Percentiles rank a stretch among this genome's conserved stretches.
Conservation (phyloP, 164 flowering plant species). For the Protea cynaroides region DNA sequence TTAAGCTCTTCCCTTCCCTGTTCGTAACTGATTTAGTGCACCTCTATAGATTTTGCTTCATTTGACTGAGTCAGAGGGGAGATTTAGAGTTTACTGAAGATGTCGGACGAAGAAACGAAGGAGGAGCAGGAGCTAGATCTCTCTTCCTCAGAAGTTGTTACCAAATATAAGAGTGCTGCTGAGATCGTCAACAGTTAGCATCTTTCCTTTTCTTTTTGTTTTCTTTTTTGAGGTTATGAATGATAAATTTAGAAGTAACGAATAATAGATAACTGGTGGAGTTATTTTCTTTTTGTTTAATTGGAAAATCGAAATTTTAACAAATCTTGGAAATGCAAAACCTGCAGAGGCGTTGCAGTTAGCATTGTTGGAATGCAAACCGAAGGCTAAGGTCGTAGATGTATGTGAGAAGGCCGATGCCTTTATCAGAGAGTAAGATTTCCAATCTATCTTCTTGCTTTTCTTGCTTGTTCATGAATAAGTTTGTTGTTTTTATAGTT, state of each 20-base stretch:
- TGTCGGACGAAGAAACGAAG: slow-evolving; percentile 81
- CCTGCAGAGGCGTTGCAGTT: slow-evolving; percentile 83
- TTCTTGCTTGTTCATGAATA: neutral
- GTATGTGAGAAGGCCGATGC: slow-evolving; percentile 86
- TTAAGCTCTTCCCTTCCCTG: neutral
- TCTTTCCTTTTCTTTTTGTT: slow-evolving; percentile 1
- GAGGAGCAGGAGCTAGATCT: slow-evolving; percentile 88
- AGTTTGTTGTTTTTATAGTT: too few relatives aligned
- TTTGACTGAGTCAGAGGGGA: neutral
- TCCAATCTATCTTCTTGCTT: neutral
- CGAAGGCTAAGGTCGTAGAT: slow-evolving; percentile 78
- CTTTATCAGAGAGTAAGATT: slow-evolving; percentile 68
- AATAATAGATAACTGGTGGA: too few relatives aligned
- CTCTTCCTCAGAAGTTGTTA: slow-evolving; percentile 71
- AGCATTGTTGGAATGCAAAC: slow-evolving; percentile 74
- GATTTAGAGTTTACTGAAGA: slow-evolving; percentile 15
- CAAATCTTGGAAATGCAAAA: neutral
- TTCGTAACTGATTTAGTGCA: neutral
- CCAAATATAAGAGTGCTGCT: slow-evolving; percentile 84
- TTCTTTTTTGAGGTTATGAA: neutral
- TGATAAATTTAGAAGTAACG: too few relatives aligned
- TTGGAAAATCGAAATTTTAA: neutral
- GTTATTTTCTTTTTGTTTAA: neutral
- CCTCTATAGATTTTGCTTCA: neutral
- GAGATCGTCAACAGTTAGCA: slow-evolving; percentile 65